Conservation (phyloP, 768 basidiomycete species). For the Hypholoma sublateritium region DNA sequence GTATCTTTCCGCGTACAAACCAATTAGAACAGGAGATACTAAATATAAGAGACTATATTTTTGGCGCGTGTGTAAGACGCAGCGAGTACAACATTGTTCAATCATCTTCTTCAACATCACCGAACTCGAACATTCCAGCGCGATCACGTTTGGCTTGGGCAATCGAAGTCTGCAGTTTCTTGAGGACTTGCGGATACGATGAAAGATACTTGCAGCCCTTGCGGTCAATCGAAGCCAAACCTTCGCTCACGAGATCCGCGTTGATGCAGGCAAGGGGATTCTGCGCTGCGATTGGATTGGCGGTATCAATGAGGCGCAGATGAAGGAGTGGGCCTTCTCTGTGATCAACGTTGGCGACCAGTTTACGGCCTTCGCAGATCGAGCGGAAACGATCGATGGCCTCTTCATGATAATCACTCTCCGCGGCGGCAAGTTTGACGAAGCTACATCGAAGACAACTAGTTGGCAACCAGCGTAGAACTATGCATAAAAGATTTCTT, state of each 20-base stretch:
- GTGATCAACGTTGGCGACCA: conserved; percentile 94
- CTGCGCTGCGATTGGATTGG: conserved; percentile 62
- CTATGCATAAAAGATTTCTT: background rate
- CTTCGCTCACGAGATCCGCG: conserved; percentile 86
- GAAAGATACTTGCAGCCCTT: conserved; percentile 73
- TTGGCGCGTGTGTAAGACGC: background rate
- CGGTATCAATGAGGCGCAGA: conserved; percentile 90
- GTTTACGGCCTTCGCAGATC: conserved; percentile 88
- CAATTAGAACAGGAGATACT: background rate
- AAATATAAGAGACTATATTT: background rate
- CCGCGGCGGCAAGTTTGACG: conserved; percentile 74
- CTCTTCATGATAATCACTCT: conserved; percentile 86
- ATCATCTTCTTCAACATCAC: conserved; percentile 88
- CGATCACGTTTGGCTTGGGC: conserved; percentile 71
- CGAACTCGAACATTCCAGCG: conserved; percentile 86
- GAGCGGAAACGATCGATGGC: conserved; percentile 84
- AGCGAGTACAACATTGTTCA: conserved; percentile 18
- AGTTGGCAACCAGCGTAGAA: background rate
- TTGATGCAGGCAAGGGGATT: conserved; percentile 84
- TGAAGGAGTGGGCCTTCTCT: conserved; percentile 78
- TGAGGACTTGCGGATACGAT: conserved; percentile 67
- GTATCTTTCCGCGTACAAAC: background rate
- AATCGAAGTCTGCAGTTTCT: conserved; percentile 62
- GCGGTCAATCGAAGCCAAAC: conserved; percentile 77
- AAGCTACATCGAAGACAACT: conserved; percentile 51